Percentiles rank a stretch among this genome's conserved stretches.
Conservation (phyloP, 805 yeast genomes). For the Candida odintsovae region DNA sequence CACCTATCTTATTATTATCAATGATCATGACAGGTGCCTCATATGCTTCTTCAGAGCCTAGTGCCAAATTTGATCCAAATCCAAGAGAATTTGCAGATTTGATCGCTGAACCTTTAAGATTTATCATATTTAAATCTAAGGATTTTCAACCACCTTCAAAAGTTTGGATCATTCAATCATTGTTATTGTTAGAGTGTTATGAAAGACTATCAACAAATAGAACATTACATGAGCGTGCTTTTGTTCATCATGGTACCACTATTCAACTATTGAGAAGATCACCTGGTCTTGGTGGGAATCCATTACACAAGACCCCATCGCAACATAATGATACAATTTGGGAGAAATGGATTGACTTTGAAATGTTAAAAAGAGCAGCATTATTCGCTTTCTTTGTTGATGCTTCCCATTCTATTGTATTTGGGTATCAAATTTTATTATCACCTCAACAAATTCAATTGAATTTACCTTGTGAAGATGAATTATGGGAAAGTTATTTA, state of each 20-base stretch:
- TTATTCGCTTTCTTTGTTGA: constrained; percentile 80
- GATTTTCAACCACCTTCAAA: constrained; percentile 74
- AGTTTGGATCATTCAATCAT: constrained; percentile 71
- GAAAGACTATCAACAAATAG: constrained; percentile 72
- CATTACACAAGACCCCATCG: constrained; percentile 30
- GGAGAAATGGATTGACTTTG: constrained; percentile 74
- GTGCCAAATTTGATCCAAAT: constrained; percentile 8
- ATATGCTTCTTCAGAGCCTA: constrained; percentile 18
- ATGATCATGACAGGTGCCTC: constrained; percentile 37
- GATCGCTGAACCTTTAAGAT: constrained; percentile 50
- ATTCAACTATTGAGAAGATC: constrained; percentile 72
- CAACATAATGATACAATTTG: constrained; percentile 35
- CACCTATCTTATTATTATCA: constrained; percentile 45
- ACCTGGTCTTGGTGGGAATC: constrained; percentile 71
- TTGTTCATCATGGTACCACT: constrained; percentile 82
- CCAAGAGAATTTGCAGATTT: constrained; percentile 27
- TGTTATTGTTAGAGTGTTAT: constrained; percentile 68
- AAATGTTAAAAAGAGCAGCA: constrained; percentile 71
- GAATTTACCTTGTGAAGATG: constrained; percentile 59
- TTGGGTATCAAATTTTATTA: constrained; percentile 61
- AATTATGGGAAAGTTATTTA: constrained; percentile 44
- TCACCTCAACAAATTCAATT: constrained; percentile 58
- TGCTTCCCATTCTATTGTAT: constrained; percentile 69
- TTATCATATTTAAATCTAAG: constrained; percentile 61
- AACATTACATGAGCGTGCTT: constrained; percentile 72